Evolutionary conservation across 208 protist genomes (phyloP).

Genomic region (Leishmania amazonensis): DNA sequence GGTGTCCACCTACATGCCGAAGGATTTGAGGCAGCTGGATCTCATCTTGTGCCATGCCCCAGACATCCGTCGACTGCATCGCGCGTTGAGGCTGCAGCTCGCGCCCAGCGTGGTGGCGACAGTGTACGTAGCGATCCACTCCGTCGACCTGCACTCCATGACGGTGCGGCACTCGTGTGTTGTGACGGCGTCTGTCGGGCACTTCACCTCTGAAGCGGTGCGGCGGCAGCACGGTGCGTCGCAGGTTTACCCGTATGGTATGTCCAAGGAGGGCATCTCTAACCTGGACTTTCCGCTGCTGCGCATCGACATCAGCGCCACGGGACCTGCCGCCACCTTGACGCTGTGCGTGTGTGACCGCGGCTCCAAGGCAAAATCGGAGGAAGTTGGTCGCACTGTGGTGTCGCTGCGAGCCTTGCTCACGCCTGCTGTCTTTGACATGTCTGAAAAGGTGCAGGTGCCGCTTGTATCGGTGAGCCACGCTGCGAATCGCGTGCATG

Average conservation of each 20-base stretch:
- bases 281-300: slow-evolving; percentile 49
- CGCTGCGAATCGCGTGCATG: slow-evolving; percentile 46
- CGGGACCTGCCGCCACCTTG: slow-evolving; percentile 23
- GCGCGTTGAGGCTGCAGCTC: slow-evolving; percentile 56
- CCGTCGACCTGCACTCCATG: slow-evolving; percentile 35
- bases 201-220: slow-evolving; percentile 30
- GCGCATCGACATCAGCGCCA: slow-evolving; percentile 55
- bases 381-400: slow-evolving; percentile 45
- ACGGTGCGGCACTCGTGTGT: slow-evolving; percentile 25
- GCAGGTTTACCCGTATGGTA: slow-evolving; percentile 40
- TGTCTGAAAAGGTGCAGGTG: slow-evolving; percentile 66
- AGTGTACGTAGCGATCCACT: slow-evolving; percentile 59
- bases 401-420: slow-evolving; percentile 79
- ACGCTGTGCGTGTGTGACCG: slow-evolving; percentile 45
- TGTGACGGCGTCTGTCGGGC: slow-evolving; percentile 35
- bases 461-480: slow-evolving; percentile 62
- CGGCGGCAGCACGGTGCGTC: slow-evolving; percentile 29
- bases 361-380: slow-evolving; percentile 26
- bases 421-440: slow-evolving; percentile 64
- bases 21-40: slow-evolving; percentile 63
- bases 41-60: slow-evolving; percentile 40
- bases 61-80: slow-evolving; percentile 56
- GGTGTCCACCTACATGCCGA: slow-evolving; percentile 59
- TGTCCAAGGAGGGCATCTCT: slow-evolving; percentile 27
- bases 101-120: slow-evolving; percentile 67